Conservation (phyloP, 805 yeast genomes). For the Hanseniaspora thailandica region DNA sequence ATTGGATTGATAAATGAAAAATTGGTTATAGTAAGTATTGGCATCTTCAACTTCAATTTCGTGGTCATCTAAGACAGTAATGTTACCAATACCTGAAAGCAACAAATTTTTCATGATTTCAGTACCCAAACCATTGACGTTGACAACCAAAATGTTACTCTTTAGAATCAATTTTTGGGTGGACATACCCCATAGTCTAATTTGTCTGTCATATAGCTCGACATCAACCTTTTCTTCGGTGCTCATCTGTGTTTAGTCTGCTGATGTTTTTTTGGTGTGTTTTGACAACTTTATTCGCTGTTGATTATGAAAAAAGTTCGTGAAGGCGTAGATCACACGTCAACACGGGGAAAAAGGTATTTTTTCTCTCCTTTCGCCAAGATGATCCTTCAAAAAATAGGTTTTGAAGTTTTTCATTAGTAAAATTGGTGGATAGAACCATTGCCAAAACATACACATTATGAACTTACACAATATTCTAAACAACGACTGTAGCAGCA, state of each 20-base stretch:
- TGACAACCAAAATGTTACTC: slow-evolving; percentile 58
- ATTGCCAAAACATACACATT: not conserved
- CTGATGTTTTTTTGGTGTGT: not conserved
- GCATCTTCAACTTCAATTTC: slow-evolving; percentile 47
- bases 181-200: slow-evolving; percentile 89
- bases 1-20: slow-evolving; percentile 48
- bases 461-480: slow-evolving; percentile 7
- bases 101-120: slow-evolving; percentile 78
- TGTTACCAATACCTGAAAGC: slow-evolving; percentile 73
- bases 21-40: slow-evolving; percentile 38
- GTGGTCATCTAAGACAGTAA: slow-evolving; percentile 56
- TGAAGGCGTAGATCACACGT: too few species aligned
- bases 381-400: not conserved
- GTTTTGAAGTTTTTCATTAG: not conserved
- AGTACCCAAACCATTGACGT: slow-evolving; percentile 64
- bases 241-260: not conserved
- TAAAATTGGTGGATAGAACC: not conserved
- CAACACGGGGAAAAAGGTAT: not conserved
- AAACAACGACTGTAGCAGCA: not conserved
- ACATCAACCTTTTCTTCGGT: slow-evolving; percentile 54
- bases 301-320: too few species aligned
- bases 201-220: slow-evolving; percentile 88
- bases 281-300: not conserved
- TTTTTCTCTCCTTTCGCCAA: not conserved
- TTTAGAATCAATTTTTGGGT: slow-evolving; percentile 70